phyloP scores from a whole-genome alignment of 2,329 filamentous ascomycete species.

The Diaporthe australafricana region DNA sequence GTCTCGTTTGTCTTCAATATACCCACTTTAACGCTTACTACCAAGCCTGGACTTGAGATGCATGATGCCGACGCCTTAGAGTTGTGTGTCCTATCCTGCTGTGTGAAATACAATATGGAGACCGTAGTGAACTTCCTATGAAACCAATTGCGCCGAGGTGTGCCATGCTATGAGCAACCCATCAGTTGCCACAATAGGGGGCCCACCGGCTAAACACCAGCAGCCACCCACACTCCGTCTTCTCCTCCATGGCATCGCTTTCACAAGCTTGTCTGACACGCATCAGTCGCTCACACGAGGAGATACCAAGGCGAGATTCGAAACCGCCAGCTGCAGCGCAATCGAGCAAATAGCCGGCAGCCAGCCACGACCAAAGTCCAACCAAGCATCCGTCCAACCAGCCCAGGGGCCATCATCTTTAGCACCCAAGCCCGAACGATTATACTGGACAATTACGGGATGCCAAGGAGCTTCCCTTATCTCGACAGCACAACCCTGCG shows the following conservation, averaged over 20 bases:
- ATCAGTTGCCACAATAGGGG: not conserved
- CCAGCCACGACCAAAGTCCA: not conserved
- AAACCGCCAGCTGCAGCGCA: not conserved
- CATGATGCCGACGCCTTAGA: not conserved
- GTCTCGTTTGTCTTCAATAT: constrained; percentile 8
- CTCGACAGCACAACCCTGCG: constrained; percentile 29
- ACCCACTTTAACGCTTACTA: constrained; percentile 13
- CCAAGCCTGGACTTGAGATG: not conserved
- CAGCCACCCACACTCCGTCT: not conserved
- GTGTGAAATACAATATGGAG: not conserved
- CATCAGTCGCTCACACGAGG: not conserved
- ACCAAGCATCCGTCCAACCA: no score
- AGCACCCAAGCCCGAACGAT: not conserved
- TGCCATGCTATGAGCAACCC: not conserved
- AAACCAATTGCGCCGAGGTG: not conserved
- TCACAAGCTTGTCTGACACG: not conserved
- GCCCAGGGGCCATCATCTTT: no score
- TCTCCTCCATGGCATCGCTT: not conserved
- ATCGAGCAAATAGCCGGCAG: not conserved
- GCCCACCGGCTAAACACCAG: not conserved
- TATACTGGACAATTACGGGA: constrained; percentile 21
- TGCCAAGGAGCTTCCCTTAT: constrained; percentile 28
- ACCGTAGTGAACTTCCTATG: no score
- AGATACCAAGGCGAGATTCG: not conserved
- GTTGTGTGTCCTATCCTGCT: not conserved